Percentiles rank a stretch among this genome's conserved stretches.
Evolutionary conservation across 345 rosid genomes (phyloP).

Genomic region (Moringa oleifera): DNA sequence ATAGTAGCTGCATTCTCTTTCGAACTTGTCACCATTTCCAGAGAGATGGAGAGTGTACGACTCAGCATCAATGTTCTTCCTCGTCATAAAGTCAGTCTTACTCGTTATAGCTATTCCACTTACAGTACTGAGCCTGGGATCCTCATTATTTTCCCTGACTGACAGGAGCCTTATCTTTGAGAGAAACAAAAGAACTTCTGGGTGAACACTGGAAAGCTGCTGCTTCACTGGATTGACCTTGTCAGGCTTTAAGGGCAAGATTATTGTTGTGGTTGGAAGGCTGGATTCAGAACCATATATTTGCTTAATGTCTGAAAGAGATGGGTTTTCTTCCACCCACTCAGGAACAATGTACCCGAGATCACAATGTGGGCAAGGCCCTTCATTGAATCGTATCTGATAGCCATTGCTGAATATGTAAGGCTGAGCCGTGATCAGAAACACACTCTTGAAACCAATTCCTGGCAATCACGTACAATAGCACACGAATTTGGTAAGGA

Average conservation of each 20-base stretch:
- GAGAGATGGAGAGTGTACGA: slow-evolving; percentile 59
- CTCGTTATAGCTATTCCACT: slow-evolving; percentile 48
- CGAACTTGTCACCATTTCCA: slow-evolving; percentile 18
- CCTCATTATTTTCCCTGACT: slow-evolving; percentile 45
- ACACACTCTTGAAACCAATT: slow-evolving; percentile 71
- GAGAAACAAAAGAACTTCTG: slow-evolving; percentile 60
- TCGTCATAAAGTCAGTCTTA: slow-evolving; percentile 37
- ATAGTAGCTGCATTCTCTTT: slow-evolving; percentile 44
- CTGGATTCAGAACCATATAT: slow-evolving; percentile 41
- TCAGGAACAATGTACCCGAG: slow-evolving; percentile 77
- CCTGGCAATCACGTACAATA: slow-evolving; percentile 29
- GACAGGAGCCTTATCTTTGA: slow-evolving; percentile 65
- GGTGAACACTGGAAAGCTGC: slow-evolving; percentile 61
- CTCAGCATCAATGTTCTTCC: slow-evolving; percentile 74
- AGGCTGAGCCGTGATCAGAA: slow-evolving; percentile 49
- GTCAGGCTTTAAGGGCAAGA: slow-evolving; percentile 63
- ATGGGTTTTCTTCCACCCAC: slow-evolving; percentile 63
- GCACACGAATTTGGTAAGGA: neutral
- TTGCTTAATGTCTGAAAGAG: slow-evolving; percentile 34
- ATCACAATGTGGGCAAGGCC: slow-evolving; percentile 52
- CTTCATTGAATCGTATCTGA: slow-evolving; percentile 56
- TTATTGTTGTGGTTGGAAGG: slow-evolving; percentile 52
- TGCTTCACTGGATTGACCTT: slow-evolving; percentile 60
- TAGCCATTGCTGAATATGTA: slow-evolving; percentile 68
- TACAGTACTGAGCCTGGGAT: slow-evolving; percentile 35